Conservation (phyloP, 345 rosid species). For the Eucalyptus sideroxylon region DNA sequence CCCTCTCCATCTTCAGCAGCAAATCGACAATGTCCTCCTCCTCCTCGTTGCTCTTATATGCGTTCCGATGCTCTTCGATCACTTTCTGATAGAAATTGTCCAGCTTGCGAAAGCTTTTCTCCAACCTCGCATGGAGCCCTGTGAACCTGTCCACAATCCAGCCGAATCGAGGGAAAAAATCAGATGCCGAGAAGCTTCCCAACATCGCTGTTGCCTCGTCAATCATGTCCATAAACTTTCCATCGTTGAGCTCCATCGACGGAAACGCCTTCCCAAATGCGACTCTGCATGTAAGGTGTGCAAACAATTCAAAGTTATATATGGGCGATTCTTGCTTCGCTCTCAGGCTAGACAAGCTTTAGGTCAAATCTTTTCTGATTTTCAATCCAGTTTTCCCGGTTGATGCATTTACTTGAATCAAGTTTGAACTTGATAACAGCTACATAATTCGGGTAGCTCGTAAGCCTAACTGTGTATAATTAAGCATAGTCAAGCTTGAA, state of each 20-base stretch:
- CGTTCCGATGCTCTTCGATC: background rate
- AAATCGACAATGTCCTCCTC: constrained; percentile 6
- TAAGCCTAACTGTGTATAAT: background rate
- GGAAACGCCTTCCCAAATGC: constrained; percentile 14
- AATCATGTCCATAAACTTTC: background rate
- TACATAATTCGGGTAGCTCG: background rate
- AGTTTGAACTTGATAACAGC: background rate
- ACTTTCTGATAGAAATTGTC: background rate
- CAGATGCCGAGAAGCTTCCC: background rate
- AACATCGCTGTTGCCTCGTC: background rate
- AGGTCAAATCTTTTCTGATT: background rate
- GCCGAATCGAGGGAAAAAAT: constrained; percentile 3
- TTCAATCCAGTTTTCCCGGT: background rate
- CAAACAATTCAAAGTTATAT: background rate
- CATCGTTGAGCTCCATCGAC: background rate
- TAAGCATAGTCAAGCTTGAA: background rate
- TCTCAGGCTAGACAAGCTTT: background rate
- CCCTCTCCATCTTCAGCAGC: background rate
- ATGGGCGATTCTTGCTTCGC: background rate
- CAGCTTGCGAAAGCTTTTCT: background rate
- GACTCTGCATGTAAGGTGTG: background rate
- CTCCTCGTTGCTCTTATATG: background rate
- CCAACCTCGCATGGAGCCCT: background rate
- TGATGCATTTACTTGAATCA: background rate
- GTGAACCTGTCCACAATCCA: constrained; percentile 9